Percentiles rank a stretch among this genome's conserved stretches.
phyloP scores from a whole-genome alignment of 345 rosid species.

The Eucalyptus coolabah region DNA sequence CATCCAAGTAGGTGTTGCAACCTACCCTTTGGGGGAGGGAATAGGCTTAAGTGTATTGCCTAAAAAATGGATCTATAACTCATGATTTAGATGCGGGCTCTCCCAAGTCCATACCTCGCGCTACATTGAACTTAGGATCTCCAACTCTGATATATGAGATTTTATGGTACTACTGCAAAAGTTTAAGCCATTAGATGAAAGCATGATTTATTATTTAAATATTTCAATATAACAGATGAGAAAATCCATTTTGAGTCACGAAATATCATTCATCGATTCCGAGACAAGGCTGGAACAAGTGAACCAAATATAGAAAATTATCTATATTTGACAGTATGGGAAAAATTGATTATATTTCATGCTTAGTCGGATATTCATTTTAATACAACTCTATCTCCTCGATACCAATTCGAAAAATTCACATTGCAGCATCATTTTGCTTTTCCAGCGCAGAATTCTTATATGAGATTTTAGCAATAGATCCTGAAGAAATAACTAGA shows the following conservation, averaged over 20 bases:
- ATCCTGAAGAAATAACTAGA: not conserved
- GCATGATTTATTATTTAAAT: too few relatives aligned
- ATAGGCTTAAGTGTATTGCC: too few relatives aligned
- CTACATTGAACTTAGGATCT: too few relatives aligned
- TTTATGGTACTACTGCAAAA: too few relatives aligned
- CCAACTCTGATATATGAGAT: too few relatives aligned
- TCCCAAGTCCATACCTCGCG: rapidly evolving
- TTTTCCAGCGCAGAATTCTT: not conserved
- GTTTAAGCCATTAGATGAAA: rapidly evolving
- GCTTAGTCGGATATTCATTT: not conserved
- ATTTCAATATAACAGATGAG: not conserved
- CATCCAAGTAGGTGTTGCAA: too few relatives aligned
- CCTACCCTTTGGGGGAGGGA: too few relatives aligned
- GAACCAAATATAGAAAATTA: not conserved
- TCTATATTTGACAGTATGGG: not conserved
- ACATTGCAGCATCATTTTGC: not conserved
- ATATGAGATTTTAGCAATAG: not conserved
- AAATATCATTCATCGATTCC: too few relatives aligned
- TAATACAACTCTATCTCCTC: not conserved
- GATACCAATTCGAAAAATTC: not conserved
- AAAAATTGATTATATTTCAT: not conserved
- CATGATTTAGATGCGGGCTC: too few relatives aligned
- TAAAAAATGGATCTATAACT: rapidly evolving
- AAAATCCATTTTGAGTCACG: not conserved
- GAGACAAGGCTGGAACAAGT: not conserved